These are phyloP conservation scores for Fonsecaea erecta DNA, from an alignment of 2,329 filamentous ascomycete species.

Conservation along the genomic window DNA sequence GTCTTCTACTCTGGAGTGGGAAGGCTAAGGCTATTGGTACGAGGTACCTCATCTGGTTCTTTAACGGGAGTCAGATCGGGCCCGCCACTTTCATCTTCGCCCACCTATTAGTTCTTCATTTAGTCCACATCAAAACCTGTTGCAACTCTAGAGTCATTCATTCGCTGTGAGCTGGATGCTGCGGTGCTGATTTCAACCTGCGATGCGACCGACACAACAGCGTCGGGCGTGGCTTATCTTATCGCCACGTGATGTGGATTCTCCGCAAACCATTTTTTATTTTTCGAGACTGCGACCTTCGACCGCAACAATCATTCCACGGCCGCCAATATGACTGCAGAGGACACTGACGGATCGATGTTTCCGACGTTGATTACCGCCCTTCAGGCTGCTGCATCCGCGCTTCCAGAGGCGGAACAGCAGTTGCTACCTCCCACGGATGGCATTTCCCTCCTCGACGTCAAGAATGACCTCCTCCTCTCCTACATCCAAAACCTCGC, in stretches of 20 bases:
- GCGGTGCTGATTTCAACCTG: no score
- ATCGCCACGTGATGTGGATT: background rate
- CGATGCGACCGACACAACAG: no score
- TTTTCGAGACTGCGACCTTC: background rate
- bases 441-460: constrained; percentile 91
- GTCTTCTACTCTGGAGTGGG: no score
- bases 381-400: constrained; percentile 27
- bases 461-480: constrained; percentile 95
- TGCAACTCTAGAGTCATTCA: no score
- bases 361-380: constrained; percentile 32
- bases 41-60: no score
- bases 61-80: no score
- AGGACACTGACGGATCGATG: constrained; percentile 18
- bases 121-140: no score
- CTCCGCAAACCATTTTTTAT: constrained; percentile 10
- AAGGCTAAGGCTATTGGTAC: no score
- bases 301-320: background rate
- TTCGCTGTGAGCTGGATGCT: no score
- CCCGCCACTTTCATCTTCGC: no score
- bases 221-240: constrained; percentile 11
- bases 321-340: constrained; percentile 30
- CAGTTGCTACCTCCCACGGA: constrained; percentile 73
- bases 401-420: constrained; percentile 54
- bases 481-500: constrained; percentile 95
- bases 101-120: no score